Evolutionary conservation across 164 flowering plant species (phyloP).

Genomic region (Tinospora cordifolia): DNA sequence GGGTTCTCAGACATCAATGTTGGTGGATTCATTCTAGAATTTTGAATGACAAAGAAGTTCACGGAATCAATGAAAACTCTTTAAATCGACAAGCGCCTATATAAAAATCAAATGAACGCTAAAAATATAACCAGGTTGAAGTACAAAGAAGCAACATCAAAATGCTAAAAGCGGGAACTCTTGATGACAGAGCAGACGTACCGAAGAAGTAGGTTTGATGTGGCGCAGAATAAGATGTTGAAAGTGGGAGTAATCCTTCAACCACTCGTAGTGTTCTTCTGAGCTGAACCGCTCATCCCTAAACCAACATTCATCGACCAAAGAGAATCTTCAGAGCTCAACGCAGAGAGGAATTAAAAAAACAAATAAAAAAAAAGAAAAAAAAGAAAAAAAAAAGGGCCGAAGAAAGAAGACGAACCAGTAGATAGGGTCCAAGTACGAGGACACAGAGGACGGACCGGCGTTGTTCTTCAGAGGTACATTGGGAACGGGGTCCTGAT

Average conservation of each 20-base stretch:
- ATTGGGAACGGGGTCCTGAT: neutral
- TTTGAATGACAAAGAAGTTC: too few relatives aligned
- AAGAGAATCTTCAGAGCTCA: neutral
- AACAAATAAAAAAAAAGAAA: neutral
- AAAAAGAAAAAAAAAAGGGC: neutral
- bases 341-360: neutral
- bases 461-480: slow-evolving; percentile 14
- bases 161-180: neutral
- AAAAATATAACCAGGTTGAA: too few relatives aligned
- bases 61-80: too few relatives aligned
- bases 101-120: too few relatives aligned
- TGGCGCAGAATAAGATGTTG: slow-evolving; percentile 55
- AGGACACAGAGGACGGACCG: slow-evolving; percentile 38
- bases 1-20: too few relatives aligned
- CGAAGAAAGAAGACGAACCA: slow-evolving; percentile 28
- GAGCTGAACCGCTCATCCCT: slow-evolving; percentile 71
- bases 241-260: slow-evolving; percentile 86
- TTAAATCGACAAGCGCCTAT: too few relatives aligned
- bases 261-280: slow-evolving; percentile 93
- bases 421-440: slow-evolving; percentile 58
- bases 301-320: slow-evolving; percentile 4
- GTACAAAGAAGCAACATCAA: neutral
- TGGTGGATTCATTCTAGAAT: too few relatives aligned
- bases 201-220: slow-evolving; percentile 14
- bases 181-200: neutral